Percentiles rank a stretch among this genome's conserved stretches.
Evolutionary conservation across 1,284 basidiomycete genomes (phyloP).

Genomic region (Marasmius oreades): DNA sequence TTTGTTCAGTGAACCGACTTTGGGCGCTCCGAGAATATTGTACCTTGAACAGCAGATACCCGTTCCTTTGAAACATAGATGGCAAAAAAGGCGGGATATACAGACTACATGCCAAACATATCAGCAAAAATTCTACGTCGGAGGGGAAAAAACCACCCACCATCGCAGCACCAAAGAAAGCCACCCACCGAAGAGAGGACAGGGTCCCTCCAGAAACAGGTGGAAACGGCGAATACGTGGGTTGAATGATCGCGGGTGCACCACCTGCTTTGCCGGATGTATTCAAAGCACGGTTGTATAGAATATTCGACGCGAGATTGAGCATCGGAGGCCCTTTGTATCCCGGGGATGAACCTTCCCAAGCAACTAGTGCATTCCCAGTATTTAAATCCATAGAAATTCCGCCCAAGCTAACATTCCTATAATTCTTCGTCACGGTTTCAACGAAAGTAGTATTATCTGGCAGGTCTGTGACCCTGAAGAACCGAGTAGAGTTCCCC

Average conservation of each 20-base stretch:
- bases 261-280: constrained; percentile 31
- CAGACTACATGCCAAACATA: constrained; percentile 38
- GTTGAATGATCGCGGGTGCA: constrained; percentile 46
- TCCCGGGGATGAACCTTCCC: constrained; percentile 57
- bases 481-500: constrained; percentile 28
- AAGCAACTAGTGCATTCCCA: constrained; percentile 51
- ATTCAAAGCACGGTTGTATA: constrained; percentile 59
- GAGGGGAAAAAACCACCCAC: constrained; percentile 30
- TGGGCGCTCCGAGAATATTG: not conserved
- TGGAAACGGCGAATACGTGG: constrained; percentile 55
- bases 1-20: not conserved
- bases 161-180: constrained; percentile 68
- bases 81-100: constrained; percentile 78
- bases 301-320: constrained; percentile 65
- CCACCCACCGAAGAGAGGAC: constrained; percentile 60
- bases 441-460: constrained; percentile 55
- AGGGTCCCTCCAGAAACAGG: constrained; percentile 51
- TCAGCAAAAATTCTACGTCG: not conserved
- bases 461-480: constrained; percentile 36
- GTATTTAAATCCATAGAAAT: constrained; percentile 51
- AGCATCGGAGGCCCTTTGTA: constrained; percentile 55
- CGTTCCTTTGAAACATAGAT: constrained; percentile 72
- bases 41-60: constrained; percentile 55
- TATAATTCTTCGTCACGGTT: constrained; percentile 44
- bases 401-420: constrained; percentile 54